phyloP scores from a whole-genome alignment of 345 rosid genomes.

The Diplotaxis tenuifolia region DNA sequence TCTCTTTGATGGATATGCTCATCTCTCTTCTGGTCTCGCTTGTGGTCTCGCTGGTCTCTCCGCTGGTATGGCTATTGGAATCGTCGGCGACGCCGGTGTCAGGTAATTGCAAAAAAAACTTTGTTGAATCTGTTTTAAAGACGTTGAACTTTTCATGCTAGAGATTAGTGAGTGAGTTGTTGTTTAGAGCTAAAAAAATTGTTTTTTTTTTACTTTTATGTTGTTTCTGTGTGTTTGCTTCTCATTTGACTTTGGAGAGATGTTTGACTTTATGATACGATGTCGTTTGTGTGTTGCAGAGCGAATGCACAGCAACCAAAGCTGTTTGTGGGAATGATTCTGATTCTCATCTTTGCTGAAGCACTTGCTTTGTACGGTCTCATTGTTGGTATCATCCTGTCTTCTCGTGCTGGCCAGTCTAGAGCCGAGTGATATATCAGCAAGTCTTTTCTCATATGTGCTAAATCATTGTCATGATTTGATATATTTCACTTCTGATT shows the following conservation, averaged over 20 bases:
- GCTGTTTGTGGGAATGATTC: slow-evolving; percentile 93
- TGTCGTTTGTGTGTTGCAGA: slow-evolving; percentile 40
- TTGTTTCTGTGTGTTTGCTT: neutral
- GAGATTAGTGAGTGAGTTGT: neutral
- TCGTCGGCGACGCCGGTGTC: slow-evolving; percentile 45
- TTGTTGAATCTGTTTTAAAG: neutral
- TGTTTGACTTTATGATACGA: neutral
- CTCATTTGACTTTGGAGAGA: too few species aligned
- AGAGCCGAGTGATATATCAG: slow-evolving; percentile 55
- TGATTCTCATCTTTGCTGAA: slow-evolving; percentile 92
- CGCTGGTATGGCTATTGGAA: slow-evolving; percentile 45
- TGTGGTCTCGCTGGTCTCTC: slow-evolving; percentile 45
- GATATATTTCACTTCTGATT: neutral
- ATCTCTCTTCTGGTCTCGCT: slow-evolving; percentile 64
- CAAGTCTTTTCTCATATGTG: neutral
- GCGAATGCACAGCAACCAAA: slow-evolving; percentile 96
- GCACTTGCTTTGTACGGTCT: slow-evolving; percentile 91
- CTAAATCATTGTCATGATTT: slow-evolving; percentile 25
- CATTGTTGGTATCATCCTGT: slow-evolving; percentile 89
- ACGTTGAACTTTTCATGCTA: neutral
- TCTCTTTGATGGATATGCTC: slow-evolving; percentile 81
- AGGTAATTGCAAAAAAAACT: slow-evolving; percentile 19
- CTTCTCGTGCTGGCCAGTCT: slow-evolving; percentile 95
- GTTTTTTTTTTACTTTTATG: neutral
- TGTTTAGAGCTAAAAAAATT: neutral